Conservation (phyloP, 441 rosid species). For the California macrophylla region DNA sequence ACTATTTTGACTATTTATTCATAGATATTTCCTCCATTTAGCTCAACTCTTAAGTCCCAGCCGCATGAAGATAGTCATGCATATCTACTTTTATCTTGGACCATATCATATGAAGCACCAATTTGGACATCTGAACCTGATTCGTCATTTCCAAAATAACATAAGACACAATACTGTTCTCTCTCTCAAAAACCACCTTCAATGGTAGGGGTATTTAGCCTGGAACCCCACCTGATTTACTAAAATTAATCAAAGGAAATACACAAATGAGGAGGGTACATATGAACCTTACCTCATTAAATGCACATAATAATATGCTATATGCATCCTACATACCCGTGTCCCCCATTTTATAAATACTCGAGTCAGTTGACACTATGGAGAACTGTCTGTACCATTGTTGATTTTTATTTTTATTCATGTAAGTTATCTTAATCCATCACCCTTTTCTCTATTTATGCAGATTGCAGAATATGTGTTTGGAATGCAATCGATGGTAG, state of each 20-base stretch:
- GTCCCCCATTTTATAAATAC: background rate
- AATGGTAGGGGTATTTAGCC: background rate
- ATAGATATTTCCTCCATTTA: background rate
- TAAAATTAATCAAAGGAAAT: background rate
- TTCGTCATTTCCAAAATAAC: background rate
- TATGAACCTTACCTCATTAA: background rate
- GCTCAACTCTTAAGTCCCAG: background rate
- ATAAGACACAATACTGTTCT: too few species aligned
- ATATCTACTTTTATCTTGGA: background rate
- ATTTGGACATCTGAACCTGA: background rate
- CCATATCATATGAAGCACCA: background rate
- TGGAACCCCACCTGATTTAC: background rate
- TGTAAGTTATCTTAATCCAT: slow-evolving; percentile 12
- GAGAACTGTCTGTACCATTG: background rate
- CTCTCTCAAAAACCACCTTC: background rate
- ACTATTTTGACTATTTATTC: background rate
- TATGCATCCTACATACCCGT: too few species aligned
- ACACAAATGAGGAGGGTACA: too few species aligned
- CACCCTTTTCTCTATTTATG: slow-evolving; percentile 23
- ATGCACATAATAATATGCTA: too few species aligned
- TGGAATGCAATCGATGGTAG: slow-evolving; percentile 99
- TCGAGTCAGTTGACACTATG: background rate
- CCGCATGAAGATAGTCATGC: background rate
- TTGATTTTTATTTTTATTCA: background rate
- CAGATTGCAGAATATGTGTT: slow-evolving; percentile 99